Evolutionary conservation across 2,329 filamentous ascomycete species (phyloP), one percentile per base, ranked within the genome.

Genomic region (Trematosphaeria pertusa): DNA sequence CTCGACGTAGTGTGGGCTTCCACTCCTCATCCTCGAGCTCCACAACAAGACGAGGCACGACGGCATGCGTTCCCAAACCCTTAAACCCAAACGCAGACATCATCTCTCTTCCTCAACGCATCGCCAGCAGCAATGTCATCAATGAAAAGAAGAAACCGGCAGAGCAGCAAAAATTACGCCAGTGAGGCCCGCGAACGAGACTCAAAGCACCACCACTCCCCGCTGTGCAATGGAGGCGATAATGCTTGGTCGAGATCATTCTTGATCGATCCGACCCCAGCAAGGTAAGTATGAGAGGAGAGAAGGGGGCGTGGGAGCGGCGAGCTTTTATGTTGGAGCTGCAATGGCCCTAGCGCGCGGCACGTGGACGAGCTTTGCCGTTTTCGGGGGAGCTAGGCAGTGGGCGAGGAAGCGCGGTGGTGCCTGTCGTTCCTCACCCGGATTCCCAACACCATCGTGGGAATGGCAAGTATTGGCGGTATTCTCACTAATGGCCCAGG

Each of bases 201-300:
- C 54, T 69, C 61, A 61, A 59, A 58, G 47, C 48, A 51, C 47
- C 34, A 52, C 65, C 54, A 48, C 59, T 50, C 67, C 66, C 47
- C 64, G 59, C 49, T 70, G 67, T 70, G 66, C 67, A 66, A 70
- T 70, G 65, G 52, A 70, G 65, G 57, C 49, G 51, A 60, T 50
- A 46, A 56, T 49, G 43, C 48, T 55, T 60, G 62, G 59, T 44
- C 50, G 55, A 52, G 43, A 43, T 47, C n/a, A 52, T 61, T 45
- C 58, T 48, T 68, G 64, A 67, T 53, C 65, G 52, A 43, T 43
- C 52, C 43, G 47, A 54, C 43, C 59, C 51, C 54, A 56, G 61
- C 56, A 65, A 69, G 64, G 64, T 67, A 45, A 48, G 43, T 49
- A 49, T 46, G 37, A 35, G 21, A 3, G n/a, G 5, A 7, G 37